A percentile compares a stretch with the other conserved stretches of the same genome.
phyloP scores from a whole-genome alignment of 2,329 filamentous ascomycete species.

The Colletotrichum gigasporum region DNA sequence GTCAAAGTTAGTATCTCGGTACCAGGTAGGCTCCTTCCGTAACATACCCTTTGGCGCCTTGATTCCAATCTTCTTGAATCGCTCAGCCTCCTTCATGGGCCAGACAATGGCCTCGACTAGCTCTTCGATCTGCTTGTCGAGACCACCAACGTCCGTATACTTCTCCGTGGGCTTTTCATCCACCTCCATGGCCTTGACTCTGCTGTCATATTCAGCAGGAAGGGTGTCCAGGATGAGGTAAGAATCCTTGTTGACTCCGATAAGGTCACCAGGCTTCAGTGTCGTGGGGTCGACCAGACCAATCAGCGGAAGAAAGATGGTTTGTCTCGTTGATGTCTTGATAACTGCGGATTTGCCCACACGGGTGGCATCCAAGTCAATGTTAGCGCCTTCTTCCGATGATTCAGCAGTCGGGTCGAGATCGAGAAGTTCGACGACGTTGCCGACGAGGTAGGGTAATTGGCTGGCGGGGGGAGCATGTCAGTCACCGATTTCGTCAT shows the following conservation, averaged over 20 bases:
- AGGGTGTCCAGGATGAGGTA: conserved; percentile 97
- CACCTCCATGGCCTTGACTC: conserved; percentile 99
- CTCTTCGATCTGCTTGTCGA: conserved; percentile 99
- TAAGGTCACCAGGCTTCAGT: conserved; percentile 94
- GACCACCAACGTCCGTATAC: conserved; percentile 95
- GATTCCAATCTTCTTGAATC: conserved; percentile 99
- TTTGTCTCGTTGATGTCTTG: conserved; percentile 98
- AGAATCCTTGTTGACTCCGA: conserved; percentile 98
- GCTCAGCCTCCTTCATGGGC: conserved; percentile 99
- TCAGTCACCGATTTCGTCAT: conserved; percentile 31
- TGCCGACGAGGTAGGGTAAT: conserved; percentile 97
- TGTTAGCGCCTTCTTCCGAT: conserved; percentile 97
- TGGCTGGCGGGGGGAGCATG: conserved; percentile 66
- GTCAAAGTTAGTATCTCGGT: background rate
- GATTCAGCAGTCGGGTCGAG: conserved; percentile 96
- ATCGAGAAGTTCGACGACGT: conserved; percentile 96
- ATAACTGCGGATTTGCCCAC: conserved; percentile 99
- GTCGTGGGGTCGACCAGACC: conserved; percentile 95
- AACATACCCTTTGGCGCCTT: conserved; percentile 94
- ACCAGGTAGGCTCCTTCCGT: conserved; percentile 9
- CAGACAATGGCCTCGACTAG: conserved; percentile 98
- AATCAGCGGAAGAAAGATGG: conserved; percentile 97
- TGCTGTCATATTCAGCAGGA: conserved; percentile 96
- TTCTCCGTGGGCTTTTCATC: conserved; percentile 99
- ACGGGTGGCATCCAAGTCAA: conserved; percentile 94